Base-by-base conservation (phyloP, 2,329 filamentous ascomycete genomes). In the Verticillium nubilum region DNA sequence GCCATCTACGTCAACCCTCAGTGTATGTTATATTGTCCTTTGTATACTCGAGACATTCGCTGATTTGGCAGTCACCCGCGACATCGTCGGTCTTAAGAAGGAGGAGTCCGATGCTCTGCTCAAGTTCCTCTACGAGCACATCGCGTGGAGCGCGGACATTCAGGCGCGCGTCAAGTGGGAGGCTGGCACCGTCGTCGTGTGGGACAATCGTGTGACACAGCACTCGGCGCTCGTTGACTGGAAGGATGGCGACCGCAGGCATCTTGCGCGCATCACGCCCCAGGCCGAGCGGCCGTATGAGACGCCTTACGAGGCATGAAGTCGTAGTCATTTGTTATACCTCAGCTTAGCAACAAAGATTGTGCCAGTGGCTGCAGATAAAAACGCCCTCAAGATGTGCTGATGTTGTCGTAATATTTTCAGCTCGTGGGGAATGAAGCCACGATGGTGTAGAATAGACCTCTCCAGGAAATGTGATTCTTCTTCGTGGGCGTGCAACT, bases 31-130 rank as follows among this genome's bases (percentile, higher is more conserved):
- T 19, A 94, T 91, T 0, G 92, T 96, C 70, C 91, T 92, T 0
- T 85, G 80, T 6, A 96, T 92, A 0, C 90, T 91, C 17, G 90
- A 96, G 73, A 96, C 96, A 77, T 88, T 76, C 96, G 7, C 96
- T 96, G 28, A 96, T 96, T 88, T 88, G 25, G 27, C 54, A 88
- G 85, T 92, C 75, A 91, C 88, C 7, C 84, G 89, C 42, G 79
- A 85, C 54, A 91, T 92, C 58, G 82, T 91, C 2, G 89, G 89
- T 17, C 84, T 85, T 69, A 92, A 92, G 75, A 88, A 89, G 69
- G 89, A 92, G 69, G 90, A 92, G 71, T 88, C 85, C 12, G 89
- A 92, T 62, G 79, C 78, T 58, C 75, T 93, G 12, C 79, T 93
- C 60, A 90, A 91, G 68, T 92, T 92, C 76, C 74, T 93, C 17